Base-by-base conservation (phyloP, 1,284 basidiomycete genomes). In the Malassezia equina region DNA sequence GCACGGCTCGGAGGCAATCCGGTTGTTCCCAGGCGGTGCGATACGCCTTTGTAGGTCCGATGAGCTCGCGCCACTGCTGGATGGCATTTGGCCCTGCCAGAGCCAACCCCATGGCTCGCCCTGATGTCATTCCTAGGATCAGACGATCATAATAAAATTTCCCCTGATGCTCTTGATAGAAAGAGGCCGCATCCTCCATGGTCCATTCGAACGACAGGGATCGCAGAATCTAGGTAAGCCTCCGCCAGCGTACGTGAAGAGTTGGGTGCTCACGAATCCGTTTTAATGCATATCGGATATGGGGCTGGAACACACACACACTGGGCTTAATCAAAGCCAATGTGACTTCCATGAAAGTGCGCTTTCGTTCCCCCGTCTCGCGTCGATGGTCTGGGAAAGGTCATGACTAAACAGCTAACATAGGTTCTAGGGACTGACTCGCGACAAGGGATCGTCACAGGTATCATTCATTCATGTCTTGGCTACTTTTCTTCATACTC, bases 21-120 rank as follows among this genome's bases (percentile, higher is more conserved):
- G 66, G 61, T 8, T 60, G 33, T 13, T 69, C 62, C 51, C 59
- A 71, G 25, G 67, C 70, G 11, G 57, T 51, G 29, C 53, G 58
- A 39, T 73, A 74, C 2, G 67, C 70, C 31, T 74, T 73, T 1
- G 71, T 74, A 0, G 71, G 64, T 2, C 71, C 71, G 1, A 73
- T 52, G 51, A 74, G 57, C 13, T 40, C 19, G 2, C 71, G 40
- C 71, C 71, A 74, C 2, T 34, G 11, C 21, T 43, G 39, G 29
- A 74, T 71, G 7, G 66, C 70, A 27, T 63, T 29, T 0, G 61
- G 63, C 0, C 70, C 70, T 12, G 53, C 56, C 1, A 74, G 62
- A 0, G 70, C 70, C 6, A 74, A 55, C 1, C 63, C 69, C 17
- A 74, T 55, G 3, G 65, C 59, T 0, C 65, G 67, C 0, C 70